Conservation (phyloP, 805 yeast species). For the Saturnispora galanensis region DNA sequence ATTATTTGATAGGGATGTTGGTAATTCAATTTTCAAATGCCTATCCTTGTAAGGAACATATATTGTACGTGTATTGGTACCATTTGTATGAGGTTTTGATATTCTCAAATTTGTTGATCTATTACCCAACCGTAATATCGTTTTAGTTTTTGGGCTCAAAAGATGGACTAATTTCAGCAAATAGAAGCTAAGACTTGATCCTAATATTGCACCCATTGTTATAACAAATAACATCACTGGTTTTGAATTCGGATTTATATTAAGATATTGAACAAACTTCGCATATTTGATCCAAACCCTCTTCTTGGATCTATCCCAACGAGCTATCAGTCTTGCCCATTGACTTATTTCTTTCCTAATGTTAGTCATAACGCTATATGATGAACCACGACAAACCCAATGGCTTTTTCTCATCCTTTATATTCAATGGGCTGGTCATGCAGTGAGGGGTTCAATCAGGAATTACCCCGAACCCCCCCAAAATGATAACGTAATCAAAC, state of each 20-base stretch:
- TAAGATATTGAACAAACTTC: constrained; percentile 14
- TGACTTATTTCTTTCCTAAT: background rate
- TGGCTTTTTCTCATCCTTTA: too few relatives aligned
- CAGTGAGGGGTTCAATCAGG: too few relatives aligned
- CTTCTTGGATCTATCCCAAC: constrained; percentile 7
- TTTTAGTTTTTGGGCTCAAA: constrained; percentile 9
- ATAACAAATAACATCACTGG: constrained; percentile 26
- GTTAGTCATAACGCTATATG: too few relatives aligned
- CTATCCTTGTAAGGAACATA: constrained; percentile 38
- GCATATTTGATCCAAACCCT: constrained; percentile 13
- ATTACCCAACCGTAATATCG: background rate
- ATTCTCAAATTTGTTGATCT: background rate
- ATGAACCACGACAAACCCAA: background rate
- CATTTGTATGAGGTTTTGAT: background rate
- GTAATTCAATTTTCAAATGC: constrained; percentile 33
- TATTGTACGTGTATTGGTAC: constrained; percentile 29
- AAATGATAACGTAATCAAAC: too few relatives aligned
- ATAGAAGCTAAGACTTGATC: constrained; percentile 18
- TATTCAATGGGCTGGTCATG: too few relatives aligned
- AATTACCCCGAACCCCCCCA: too few relatives aligned
- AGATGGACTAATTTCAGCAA: constrained; percentile 18
- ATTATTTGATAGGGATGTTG: constrained; percentile 30
- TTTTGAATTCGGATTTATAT: constrained; percentile 23
- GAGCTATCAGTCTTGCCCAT: constrained; percentile 2
- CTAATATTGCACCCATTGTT: constrained; percentile 20